Percentiles rank a stretch among this genome's conserved stretches.
Conservation (phyloP, 2,329 filamentous ascomycete species). For the Nigrospora oryzae region DNA sequence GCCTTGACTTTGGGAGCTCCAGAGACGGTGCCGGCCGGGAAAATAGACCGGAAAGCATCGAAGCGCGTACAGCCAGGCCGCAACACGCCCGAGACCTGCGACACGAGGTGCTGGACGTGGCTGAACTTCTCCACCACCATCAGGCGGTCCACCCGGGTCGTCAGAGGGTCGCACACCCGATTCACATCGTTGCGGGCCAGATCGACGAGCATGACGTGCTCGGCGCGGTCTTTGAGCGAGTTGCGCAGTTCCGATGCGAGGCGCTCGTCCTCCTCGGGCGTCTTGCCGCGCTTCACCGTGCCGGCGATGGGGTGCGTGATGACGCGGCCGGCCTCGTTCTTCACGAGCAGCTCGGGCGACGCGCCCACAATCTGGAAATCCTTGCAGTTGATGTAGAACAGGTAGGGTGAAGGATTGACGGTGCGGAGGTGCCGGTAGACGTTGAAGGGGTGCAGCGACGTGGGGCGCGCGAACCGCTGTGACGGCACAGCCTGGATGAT, state of each 20-base stretch:
- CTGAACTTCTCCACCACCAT: slow-evolving; percentile 95
- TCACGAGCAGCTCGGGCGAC: slow-evolving; percentile 89
- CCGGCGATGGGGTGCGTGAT: slow-evolving; percentile 97
- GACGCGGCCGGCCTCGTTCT: slow-evolving; percentile 76
- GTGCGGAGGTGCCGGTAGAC: slow-evolving; percentile 93
- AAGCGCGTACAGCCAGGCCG: slow-evolving; percentile 79
- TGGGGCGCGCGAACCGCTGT: slow-evolving; percentile 84
- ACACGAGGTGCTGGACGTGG: slow-evolving; percentile 95
- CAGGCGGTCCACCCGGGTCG: slow-evolving; percentile 82
- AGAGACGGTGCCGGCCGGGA: slow-evolving; percentile 91
- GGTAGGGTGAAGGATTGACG: slow-evolving; percentile 95
- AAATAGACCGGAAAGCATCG: slow-evolving; percentile 92
- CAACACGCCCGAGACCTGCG: slow-evolving; percentile 87
- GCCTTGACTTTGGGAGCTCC: slow-evolving; percentile 93
- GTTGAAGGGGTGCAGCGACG: slow-evolving; percentile 91
- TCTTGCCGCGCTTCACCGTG: slow-evolving; percentile 81
- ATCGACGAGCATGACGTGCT: slow-evolving; percentile 97
- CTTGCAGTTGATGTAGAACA: slow-evolving; percentile 89
- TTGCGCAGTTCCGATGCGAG: slow-evolving; percentile 69
- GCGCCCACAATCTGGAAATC: slow-evolving; percentile 94
- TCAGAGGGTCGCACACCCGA: slow-evolving; percentile 83
- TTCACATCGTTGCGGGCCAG: slow-evolving; percentile 95
- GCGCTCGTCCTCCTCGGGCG: slow-evolving; percentile 69
- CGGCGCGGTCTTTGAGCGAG: slow-evolving; percentile 84
- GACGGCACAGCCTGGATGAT: slow-evolving; percentile 98